Base-by-base conservation (phyloP, 805 yeast genomes). In the Scheffersomyces lignosus region DNA sequence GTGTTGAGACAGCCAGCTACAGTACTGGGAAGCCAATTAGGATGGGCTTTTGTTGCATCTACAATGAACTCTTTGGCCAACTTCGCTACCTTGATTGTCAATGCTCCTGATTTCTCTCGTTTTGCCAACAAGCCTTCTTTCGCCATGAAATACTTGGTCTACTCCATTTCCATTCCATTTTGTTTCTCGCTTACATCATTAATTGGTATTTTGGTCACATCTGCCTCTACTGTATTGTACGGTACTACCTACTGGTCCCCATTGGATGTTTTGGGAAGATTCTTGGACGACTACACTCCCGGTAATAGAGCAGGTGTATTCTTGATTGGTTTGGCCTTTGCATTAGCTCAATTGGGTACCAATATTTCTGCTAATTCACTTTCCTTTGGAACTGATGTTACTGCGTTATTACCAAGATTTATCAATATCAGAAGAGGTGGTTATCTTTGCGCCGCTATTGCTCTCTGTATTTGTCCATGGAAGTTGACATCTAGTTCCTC, bases 71-170 rank as follows among this genome's bases (percentile, higher is more conserved):
- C 89, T 15, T 65, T 88, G 44, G 86, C 95, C 18, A 88, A 87
- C 63, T 88, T 88, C 54, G 93, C 95, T 4, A 84, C 96, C n/a
- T 73, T 88, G 52, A 84, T 89, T 53, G 76, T 84, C 36, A 88
- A 88, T 63, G 86, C 93, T 12, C 95, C 96, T 1, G 96, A 88
- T 68, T 88, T 88, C 61, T 75, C 95, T 17, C 78, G 96, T 60
- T 83, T 87, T 64, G 84, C 95, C 7, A 75, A 71, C 45, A 62
- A 55, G 39, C 66, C 70, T 7, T 52, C 67, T 4, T 64, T 62
- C 37, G 48, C 60, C 26, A 60, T 68, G 57, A 67, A 66, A 44
- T 66, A 66, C 38, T 44, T 65, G 33, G 71, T 66, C 14, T 66
- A 66, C 49, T 80, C 78, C 15, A 52, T 83, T 27, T 70, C 91